phyloP scores from a whole-genome alignment of 495 filamentous ascomycete genomes.

The Niebla homalea region DNA sequence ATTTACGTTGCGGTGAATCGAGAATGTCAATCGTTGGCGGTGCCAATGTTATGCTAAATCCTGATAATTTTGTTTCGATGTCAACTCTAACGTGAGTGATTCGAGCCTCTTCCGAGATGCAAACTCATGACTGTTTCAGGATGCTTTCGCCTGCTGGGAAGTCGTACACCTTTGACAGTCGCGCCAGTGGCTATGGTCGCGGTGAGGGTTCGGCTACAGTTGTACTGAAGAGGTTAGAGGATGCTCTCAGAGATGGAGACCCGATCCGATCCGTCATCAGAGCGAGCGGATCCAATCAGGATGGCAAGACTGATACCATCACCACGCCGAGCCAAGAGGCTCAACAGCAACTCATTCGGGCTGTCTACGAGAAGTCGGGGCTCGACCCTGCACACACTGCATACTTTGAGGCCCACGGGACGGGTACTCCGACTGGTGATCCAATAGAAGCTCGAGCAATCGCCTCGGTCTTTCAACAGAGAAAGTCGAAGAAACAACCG shows the following conservation, averaged over 20 bases:
- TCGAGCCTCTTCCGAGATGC: not conserved
- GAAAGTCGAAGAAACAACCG: slow-evolving; percentile 21
- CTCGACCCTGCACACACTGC: slow-evolving; percentile 10
- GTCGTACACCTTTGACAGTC: slow-evolving; percentile 21
- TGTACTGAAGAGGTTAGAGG: slow-evolving; percentile 26
- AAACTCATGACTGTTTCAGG: not conserved
- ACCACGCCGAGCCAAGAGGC: slow-evolving; percentile 19
- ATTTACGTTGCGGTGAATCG: slow-evolving; percentile 19
- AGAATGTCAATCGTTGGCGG: slow-evolving; percentile 19
- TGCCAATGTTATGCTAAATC: slow-evolving; percentile 21
- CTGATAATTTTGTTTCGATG: slow-evolving; percentile 9
- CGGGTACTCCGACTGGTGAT: slow-evolving; percentile 45
- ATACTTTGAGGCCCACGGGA: slow-evolving; percentile 31
- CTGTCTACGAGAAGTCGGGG: slow-evolving; percentile 9
- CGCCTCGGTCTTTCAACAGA: not conserved
- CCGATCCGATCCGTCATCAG: slow-evolving; percentile 25
- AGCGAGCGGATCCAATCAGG: slow-evolving; percentile 23
- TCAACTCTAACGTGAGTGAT: slow-evolving; percentile 1
- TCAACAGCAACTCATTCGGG: slow-evolving; percentile 15
- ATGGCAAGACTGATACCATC: slow-evolving; percentile 25
- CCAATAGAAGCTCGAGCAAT: slow-evolving; percentile 20
- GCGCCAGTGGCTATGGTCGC: slow-evolving; percentile 28
- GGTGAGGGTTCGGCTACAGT: slow-evolving; percentile 26
- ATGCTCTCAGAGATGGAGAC: slow-evolving; percentile 26
- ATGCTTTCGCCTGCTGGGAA: slow-evolving; percentile 19